Evolutionary conservation across 2,329 filamentous ascomycete species (phyloP).

Genomic region (Fusarium xylarioides): DNA sequence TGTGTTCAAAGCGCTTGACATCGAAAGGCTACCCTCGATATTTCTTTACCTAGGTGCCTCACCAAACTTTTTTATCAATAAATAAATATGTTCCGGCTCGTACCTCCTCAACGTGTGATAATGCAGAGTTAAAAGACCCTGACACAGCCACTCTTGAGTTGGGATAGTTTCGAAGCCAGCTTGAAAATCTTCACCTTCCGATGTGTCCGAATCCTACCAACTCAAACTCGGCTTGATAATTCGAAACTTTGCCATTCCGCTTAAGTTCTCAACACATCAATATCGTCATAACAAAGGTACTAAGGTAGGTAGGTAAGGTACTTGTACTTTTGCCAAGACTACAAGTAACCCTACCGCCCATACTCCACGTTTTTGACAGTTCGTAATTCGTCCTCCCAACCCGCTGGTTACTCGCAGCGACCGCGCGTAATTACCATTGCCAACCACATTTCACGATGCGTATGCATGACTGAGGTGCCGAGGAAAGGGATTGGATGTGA

Average conservation of each 20-base stretch:
- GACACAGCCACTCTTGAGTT: not conserved
- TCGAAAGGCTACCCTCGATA: not conserved
- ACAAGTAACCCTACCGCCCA: constrained; percentile 28
- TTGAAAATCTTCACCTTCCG: constrained; percentile 13
- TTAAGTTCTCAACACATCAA: not conserved
- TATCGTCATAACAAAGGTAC: not conserved
- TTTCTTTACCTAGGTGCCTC: not conserved
- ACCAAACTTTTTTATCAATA: not conserved
- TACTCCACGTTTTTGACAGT: constrained; percentile 25
- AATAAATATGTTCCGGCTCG: not conserved
- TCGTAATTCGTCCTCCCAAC: constrained; percentile 17
- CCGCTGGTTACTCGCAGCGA: constrained; percentile 21
- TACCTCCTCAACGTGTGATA: not conserved
- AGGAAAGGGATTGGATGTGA: not conserved
- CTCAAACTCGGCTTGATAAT: not conserved
- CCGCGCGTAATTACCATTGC: constrained; percentile 12
- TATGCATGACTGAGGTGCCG: not conserved
- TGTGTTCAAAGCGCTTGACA: not conserved
- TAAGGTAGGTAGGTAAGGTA: not conserved
- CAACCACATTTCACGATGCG: constrained; percentile 18
- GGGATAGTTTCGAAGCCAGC: not conserved
- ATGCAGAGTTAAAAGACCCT: not conserved
- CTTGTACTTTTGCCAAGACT: constrained; percentile 19
- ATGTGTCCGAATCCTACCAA: constrained; percentile 17
- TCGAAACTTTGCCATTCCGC: not conserved